phyloP scores from a whole-genome alignment of 2,329 filamentous ascomycete genomes.

The Colletotrichum salicis region DNA sequence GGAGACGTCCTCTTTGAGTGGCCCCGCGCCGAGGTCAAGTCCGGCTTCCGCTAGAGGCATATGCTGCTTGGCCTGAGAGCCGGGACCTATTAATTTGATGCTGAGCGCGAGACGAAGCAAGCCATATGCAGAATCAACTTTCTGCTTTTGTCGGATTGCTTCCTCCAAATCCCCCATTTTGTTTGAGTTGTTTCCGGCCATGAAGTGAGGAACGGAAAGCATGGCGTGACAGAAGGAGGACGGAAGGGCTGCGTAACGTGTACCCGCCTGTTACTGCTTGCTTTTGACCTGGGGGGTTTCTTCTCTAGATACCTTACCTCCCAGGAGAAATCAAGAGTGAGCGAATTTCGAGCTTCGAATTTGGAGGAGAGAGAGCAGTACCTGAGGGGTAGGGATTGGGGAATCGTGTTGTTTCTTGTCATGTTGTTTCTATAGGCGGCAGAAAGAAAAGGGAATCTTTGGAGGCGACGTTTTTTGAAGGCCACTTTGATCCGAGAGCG shows the following conservation, averaged over 20 bases:
- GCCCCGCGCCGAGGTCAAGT: slow-evolving; percentile 71
- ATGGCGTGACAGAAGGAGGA: not conserved
- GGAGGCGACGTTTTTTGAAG: not conserved
- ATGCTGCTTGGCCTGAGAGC: not conserved
- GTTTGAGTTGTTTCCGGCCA: not conserved
- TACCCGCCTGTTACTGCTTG: too few relatives aligned
- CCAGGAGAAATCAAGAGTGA: not conserved
- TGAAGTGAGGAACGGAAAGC: not conserved
- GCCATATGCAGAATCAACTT: not conserved
- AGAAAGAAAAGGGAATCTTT: not conserved
- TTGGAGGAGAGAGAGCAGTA: not conserved
- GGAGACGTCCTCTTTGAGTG: slow-evolving; percentile 74
- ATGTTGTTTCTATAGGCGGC: slow-evolving; percentile 16
- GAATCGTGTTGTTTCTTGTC: not conserved
- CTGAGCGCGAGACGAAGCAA: not conserved
- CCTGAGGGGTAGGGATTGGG: not conserved
- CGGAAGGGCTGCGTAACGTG: too few relatives aligned
- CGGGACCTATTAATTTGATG: not conserved
- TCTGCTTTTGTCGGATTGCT: not conserved
- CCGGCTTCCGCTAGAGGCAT: slow-evolving; percentile 56
- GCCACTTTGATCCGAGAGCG: not conserved
- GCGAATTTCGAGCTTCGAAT: not conserved
- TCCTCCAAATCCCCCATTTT: not conserved
- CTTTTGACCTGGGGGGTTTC: not conserved
- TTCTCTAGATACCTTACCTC: not conserved